Evolutionary conservation across 2,329 filamentous ascomycete species (phyloP).

Genomic region (Arthroderma uncinatum): DNA sequence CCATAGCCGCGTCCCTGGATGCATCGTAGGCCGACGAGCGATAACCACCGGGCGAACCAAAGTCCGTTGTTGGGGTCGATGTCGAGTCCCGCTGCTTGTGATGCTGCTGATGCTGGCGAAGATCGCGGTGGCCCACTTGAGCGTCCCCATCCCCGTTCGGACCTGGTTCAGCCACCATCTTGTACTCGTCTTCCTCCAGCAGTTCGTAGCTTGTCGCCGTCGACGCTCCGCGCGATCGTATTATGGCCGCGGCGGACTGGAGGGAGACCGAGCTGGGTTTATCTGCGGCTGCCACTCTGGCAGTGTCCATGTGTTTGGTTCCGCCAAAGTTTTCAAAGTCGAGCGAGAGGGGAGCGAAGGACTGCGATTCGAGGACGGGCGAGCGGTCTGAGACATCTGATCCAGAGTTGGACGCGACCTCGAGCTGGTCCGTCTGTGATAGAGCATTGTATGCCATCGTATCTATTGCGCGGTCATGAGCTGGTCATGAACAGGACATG

Average conservation of each 20-base stretch:
- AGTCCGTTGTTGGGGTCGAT: too few species aligned
- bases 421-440: conserved; percentile 30
- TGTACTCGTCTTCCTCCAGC: conserved; percentile 38
- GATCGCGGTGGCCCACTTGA: conserved; percentile 6
- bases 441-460: conserved; percentile 38
- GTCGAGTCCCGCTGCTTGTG: not conserved
- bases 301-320: conserved; percentile 20
- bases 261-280: conserved; percentile 16
- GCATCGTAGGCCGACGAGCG: not conserved
- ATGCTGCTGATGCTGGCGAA: not conserved
- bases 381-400: conserved; percentile 26
- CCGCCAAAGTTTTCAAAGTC: conserved; percentile 26
- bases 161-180: conserved; percentile 23
- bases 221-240: conserved; percentile 12
- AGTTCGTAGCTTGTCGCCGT: conserved; percentile 32
- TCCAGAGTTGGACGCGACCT: conserved; percentile 27
- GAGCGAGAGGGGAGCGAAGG: conserved; percentile 24
- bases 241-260: conserved; percentile 9
- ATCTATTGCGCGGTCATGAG: not conserved
- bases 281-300: conserved; percentile 19
- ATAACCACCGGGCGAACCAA: not conserved
- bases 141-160: not conserved
- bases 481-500: not conserved
- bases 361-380: conserved; percentile 18
- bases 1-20: not conserved